These are phyloP conservation scores for Fraxinus xanthoxyloides DNA, from an alignment of 305 asterid species.

Conservation along the genomic window DNA sequence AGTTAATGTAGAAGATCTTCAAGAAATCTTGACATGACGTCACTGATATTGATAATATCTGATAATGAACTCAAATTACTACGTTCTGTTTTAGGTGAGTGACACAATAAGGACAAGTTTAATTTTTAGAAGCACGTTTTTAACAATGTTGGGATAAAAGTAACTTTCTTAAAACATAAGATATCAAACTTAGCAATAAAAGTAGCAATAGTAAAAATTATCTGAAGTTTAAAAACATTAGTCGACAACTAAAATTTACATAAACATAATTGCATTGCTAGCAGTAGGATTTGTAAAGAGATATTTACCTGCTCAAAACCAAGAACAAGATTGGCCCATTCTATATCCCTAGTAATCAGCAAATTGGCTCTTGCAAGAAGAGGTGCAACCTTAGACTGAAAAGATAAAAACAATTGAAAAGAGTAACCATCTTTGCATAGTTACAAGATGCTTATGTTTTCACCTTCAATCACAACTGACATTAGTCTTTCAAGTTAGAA, in stretches of 20 bases:
- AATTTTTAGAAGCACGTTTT: not conserved
- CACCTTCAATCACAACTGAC: conserved; percentile 2
- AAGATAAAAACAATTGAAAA: conserved; percentile 26
- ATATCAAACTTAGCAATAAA: conserved; percentile 8
- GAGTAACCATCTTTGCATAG: not conserved
- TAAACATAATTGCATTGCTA: not conserved
- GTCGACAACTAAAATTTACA: not conserved
- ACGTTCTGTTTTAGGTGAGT: not conserved
- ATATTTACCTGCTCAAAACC: conserved; percentile 91
- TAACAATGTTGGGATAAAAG: not conserved
- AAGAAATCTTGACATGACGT: not conserved
- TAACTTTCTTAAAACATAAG: not conserved
- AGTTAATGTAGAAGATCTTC: not conserved
- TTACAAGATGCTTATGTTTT: conserved; percentile 16
- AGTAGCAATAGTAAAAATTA: not conserved
- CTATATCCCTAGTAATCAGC: conserved; percentile 97
- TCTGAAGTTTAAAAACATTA: conserved; percentile 10
- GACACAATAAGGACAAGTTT: not conserved
- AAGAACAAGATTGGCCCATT: conserved; percentile 90
- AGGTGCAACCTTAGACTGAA: conserved; percentile 75
- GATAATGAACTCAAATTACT: not conserved
- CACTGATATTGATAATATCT: not conserved
- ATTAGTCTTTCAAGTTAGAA: not conserved
- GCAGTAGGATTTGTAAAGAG: conserved; percentile 17
- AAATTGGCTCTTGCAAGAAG: conserved; percentile 97